These are phyloP conservation scores for Acer yangbiense DNA, from an alignment of 345 rosid species.

Conservation along the genomic window DNA sequence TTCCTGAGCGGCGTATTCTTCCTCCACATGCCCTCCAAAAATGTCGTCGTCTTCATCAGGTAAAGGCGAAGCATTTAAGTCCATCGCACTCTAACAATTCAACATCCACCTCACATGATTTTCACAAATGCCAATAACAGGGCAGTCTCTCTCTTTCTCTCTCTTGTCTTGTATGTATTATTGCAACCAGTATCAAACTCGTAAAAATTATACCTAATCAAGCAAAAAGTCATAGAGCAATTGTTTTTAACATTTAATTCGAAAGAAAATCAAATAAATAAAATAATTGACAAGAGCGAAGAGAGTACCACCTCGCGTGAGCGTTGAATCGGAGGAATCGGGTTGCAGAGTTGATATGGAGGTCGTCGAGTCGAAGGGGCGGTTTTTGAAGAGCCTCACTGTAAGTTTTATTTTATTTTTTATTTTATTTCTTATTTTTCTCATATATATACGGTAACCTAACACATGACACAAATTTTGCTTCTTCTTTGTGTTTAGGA, in stretches of 20 bases:
- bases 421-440: background rate
- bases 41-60: conserved; percentile 83
- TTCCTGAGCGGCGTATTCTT: conserved; percentile 49
- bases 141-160: too few species aligned
- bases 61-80: conserved; percentile 68
- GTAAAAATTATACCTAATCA: background rate
- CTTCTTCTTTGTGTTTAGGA: too few species aligned
- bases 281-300: background rate
- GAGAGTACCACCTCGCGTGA: background rate
- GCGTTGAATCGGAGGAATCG: background rate
- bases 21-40: conserved; percentile 43
- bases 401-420: background rate
- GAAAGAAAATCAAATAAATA: background rate
- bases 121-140: conserved; percentile 5
- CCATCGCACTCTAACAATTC: conserved; percentile 85
- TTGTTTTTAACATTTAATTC: background rate
- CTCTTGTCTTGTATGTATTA: too few species aligned
- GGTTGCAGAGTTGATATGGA: background rate
- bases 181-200: background rate
- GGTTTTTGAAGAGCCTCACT: background rate
- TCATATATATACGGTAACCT: background rate
- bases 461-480: background rate
- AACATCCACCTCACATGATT: conserved; percentile 28
- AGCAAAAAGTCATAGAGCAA: background rate
- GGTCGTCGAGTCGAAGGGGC: background rate